Evolutionary conservation across 169 alveolate species (phyloP).

Genomic region (Pseudocohnilembus persalinus): DNA sequence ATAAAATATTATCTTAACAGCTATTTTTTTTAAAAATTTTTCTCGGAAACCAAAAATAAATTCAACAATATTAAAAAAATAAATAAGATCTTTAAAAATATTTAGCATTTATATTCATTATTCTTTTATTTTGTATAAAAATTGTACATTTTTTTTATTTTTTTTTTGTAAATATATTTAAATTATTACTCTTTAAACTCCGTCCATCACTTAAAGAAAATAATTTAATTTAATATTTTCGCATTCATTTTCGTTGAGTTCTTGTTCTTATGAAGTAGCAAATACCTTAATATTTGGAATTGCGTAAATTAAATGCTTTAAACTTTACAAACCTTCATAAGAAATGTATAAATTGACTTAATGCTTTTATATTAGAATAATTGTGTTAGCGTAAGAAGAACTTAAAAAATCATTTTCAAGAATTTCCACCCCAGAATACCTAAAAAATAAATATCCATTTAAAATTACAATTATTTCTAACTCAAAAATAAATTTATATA

Average conservation of each 20-base stretch:
- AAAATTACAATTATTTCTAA: too few species aligned
- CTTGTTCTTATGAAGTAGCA: slow-evolving; percentile 7
- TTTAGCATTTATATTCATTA: too few species aligned
- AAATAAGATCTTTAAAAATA: too few species aligned
- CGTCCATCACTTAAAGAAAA: slow-evolving; percentile 3
- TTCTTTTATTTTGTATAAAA: too few species aligned
- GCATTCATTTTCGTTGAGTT: slow-evolving; percentile 4
- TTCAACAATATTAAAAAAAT: too few species aligned
- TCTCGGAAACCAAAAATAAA: too few species aligned
- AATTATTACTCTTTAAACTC: too few species aligned
- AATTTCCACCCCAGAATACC: slow-evolving; percentile 18
- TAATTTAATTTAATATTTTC: slow-evolving; percentile 8
- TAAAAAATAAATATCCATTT: neutral
- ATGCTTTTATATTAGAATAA: slow-evolving; percentile 1
- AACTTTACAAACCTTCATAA: neutral
- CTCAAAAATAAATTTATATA: too few species aligned
- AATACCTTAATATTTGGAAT: slow-evolving; percentile 25
- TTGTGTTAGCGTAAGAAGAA: neutral
- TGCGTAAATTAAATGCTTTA: slow-evolving; percentile 2
- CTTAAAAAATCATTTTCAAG: slow-evolving; percentile 20
- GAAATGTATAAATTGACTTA: neutral
- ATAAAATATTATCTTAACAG: too few species aligned
- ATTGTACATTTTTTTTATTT: too few species aligned
- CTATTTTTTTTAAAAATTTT: too few species aligned
- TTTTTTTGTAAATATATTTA: too few species aligned